phyloP scores from a whole-genome alignment of 495 filamentous ascomycete genomes.

The Xylaria venustula region DNA sequence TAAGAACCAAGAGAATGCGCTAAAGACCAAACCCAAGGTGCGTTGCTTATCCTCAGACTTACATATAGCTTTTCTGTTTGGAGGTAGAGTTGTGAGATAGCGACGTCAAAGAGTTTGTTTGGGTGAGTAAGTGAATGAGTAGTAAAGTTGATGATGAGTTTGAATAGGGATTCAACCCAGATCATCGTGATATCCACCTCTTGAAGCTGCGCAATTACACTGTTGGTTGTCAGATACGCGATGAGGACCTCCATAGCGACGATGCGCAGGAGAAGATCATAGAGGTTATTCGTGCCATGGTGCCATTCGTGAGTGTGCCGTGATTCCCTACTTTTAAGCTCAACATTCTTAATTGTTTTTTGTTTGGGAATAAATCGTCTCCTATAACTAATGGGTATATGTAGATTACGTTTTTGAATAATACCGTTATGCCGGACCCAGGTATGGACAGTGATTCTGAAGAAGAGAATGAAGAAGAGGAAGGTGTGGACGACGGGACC shows the following conservation, averaged over 20 bases:
- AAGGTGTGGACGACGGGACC: neutral
- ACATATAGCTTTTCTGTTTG: neutral
- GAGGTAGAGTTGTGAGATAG: too few species aligned
- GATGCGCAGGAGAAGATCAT: constrained; percentile 56
- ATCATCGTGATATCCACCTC: constrained; percentile 72
- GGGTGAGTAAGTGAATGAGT: constrained; percentile 33
- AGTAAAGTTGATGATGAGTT: neutral
- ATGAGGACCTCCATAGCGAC: constrained; percentile 50
- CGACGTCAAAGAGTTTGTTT: neutral
- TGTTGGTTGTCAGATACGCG: constrained; percentile 60
- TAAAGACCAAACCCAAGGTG: constrained; percentile 87
- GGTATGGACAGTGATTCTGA: constrained; percentile 36
- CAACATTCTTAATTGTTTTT: neutral
- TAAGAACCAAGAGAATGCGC: constrained; percentile 64
- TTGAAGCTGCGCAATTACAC: constrained; percentile 77
- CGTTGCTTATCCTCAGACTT: constrained; percentile 18
- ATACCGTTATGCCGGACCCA: constrained; percentile 64
- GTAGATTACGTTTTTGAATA: constrained; percentile 62
- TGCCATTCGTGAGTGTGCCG: constrained; percentile 60
- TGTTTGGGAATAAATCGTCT: neutral
- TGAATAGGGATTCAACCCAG: constrained; percentile 59
- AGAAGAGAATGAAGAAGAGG: constrained; percentile 23
- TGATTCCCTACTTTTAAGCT: neutral
- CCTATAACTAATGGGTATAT: constrained; percentile 17
- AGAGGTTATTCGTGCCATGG: constrained; percentile 56